phyloP scores from a whole-genome alignment of 2,329 filamentous ascomycete genomes.

The Aspergillus fijiensis region DNA sequence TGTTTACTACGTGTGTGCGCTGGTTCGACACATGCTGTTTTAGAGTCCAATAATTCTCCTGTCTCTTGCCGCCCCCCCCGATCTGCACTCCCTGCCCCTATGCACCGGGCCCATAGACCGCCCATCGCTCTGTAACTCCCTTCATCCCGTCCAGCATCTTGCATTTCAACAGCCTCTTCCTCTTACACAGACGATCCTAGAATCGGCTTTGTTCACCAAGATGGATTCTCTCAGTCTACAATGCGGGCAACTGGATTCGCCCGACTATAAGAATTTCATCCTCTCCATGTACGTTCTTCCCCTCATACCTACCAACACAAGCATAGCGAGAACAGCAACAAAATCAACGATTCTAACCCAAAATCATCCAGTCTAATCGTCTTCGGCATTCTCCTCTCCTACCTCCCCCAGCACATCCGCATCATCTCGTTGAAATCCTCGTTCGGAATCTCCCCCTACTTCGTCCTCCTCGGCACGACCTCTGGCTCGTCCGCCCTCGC shows the following conservation, averaged over 20 bases:
- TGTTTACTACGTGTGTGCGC: background rate
- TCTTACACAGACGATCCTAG: background rate
- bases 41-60: conserved; percentile 3
- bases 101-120: background rate
- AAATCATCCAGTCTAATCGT: conserved; percentile 63
- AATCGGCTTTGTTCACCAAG: background rate
- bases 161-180: background rate
- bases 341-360: conserved; percentile 10
- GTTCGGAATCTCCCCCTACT: conserved; percentile 93
- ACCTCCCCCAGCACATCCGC: conserved; percentile 89
- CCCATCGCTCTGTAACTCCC: background rate
- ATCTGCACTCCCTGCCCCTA: conserved; percentile 1
- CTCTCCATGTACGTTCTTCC: conserved; percentile 51
- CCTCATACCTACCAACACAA: conserved; percentile 1
- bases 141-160: background rate
- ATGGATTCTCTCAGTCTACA: conserved; percentile 34
- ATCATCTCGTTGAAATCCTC: conserved; percentile 84
- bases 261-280: conserved; percentile 53
- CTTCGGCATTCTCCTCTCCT: conserved; percentile 84
- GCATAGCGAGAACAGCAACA: background rate
- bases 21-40: conserved; percentile 4
- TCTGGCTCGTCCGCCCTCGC: conserved; percentile 85
- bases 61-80: background rate
- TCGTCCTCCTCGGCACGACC: conserved; percentile 88
- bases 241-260: conserved; percentile 54